Conservation (phyloP, 768 basidiomycete species). For the Neoboletus magnificus region DNA sequence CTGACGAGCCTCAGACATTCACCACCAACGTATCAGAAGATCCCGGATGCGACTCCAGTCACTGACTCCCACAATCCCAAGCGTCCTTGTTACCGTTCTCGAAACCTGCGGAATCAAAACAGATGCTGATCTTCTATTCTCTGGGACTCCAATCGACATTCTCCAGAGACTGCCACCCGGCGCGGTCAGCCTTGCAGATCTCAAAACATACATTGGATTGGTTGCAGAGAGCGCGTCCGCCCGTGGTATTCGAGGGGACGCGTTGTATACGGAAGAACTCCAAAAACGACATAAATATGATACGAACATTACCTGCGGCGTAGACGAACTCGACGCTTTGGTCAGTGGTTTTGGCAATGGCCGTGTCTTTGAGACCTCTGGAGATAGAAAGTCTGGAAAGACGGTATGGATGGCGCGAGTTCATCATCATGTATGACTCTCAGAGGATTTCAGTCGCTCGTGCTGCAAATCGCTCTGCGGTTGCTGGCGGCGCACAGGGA, state of each 20-base stretch:
- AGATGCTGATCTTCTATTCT: constrained; percentile 56
- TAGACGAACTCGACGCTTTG: constrained; percentile 50
- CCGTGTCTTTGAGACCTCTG: constrained; percentile 66
- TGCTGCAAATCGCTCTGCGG: constrained; percentile 54
- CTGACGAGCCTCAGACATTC: not conserved
- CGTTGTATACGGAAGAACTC: constrained; percentile 18
- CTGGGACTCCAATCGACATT: constrained; percentile 44
- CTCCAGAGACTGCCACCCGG: constrained; percentile 49
- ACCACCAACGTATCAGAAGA: not conserved
- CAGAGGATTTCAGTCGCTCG: constrained; percentile 48
- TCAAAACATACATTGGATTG: constrained; percentile 38
- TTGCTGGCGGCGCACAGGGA: constrained; percentile 41
- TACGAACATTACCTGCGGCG: constrained; percentile 31
- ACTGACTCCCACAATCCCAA: constrained; percentile 36
- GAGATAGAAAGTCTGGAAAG: constrained; percentile 63
- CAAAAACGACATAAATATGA: constrained; percentile 12
- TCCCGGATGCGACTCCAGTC: constrained; percentile 26
- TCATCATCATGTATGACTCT: not conserved
- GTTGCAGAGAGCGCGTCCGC: constrained; percentile 46
- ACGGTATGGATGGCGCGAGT: constrained; percentile 44
- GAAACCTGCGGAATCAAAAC: constrained; percentile 51
- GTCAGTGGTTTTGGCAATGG: constrained; percentile 48
- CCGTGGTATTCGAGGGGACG: constrained; percentile 35
- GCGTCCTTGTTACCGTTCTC: constrained; percentile 44
- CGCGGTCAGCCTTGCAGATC: constrained; percentile 46